These are phyloP conservation scores for Colletotrichum sp. DNA, from an alignment of 2,329 filamentous ascomycete species.

Conservation along the genomic window DNA sequence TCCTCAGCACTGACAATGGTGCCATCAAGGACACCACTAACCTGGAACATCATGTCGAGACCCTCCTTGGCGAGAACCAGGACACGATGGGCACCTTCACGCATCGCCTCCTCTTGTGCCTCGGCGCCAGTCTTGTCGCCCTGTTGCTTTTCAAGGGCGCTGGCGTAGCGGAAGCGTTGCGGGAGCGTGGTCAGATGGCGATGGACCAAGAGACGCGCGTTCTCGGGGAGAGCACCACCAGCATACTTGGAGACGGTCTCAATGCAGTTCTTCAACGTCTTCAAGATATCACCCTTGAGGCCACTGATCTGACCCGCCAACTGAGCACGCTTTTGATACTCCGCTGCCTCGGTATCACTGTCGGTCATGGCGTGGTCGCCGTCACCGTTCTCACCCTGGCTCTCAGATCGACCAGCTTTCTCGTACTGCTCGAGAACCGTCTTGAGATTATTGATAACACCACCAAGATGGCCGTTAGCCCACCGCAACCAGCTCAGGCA, in stretches of 20 bases:
- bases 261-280: constrained; percentile 81
- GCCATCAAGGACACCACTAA: constrained; percentile 85
- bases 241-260: constrained; percentile 88
- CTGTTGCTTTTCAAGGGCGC: constrained; percentile 44
- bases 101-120: constrained; percentile 45
- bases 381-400: not conserved
- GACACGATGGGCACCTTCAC: constrained; percentile 74
- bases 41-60: constrained; percentile 91
- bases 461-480: constrained; percentile 82
- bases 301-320: constrained; percentile 69
- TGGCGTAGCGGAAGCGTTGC: constrained; percentile 79
- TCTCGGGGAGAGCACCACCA: constrained; percentile 89
- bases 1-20: constrained; percentile 90
- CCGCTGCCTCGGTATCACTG: constrained; percentile 18
- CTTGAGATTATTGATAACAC: constrained; percentile 76
- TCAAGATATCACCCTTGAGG: constrained; percentile 74
- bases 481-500: constrained; percentile 81
- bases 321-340: constrained; percentile 47
- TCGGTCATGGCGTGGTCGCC: constrained; percentile 29
- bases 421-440: constrained; percentile 84
- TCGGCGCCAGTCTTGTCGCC: constrained; percentile 31
- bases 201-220: constrained; percentile 82
- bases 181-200: constrained; percentile 85
- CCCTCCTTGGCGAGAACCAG: constrained; percentile 88
- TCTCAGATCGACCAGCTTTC: constrained; percentile 33